Conservation (phyloP, 164 flowering plant genomes). For the Santalum album region DNA sequence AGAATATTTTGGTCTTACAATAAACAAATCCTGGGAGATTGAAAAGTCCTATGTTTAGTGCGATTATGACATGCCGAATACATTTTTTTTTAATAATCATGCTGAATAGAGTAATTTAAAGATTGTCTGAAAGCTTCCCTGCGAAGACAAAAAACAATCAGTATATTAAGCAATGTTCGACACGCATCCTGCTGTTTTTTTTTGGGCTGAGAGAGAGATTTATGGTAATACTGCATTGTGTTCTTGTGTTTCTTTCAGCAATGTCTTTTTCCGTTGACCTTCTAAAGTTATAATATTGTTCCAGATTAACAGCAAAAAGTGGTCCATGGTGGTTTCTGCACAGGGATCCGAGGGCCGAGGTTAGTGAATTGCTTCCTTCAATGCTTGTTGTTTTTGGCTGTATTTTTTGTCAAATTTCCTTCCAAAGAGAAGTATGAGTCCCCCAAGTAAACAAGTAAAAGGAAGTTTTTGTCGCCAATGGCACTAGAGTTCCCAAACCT, state of each 20-base stretch:
- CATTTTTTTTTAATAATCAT: too few relatives aligned
- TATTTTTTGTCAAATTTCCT: not conserved
- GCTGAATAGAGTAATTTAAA: too few relatives aligned
- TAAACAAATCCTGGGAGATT: not conserved
- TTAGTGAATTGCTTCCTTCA: not conserved
- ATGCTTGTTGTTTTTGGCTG: not conserved
- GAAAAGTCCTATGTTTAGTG: not conserved
- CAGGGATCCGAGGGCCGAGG: not conserved
- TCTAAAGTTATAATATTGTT: not conserved
- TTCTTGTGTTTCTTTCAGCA: not conserved
- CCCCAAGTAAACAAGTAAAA: too few relatives aligned
- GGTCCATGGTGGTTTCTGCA: not conserved
- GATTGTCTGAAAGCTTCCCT: too few relatives aligned
- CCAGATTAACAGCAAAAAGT: not conserved
- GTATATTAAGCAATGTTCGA: too few relatives aligned
- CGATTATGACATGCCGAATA: too few relatives aligned
- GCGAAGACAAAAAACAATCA: too few relatives aligned
- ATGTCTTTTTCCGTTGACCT: not conserved
- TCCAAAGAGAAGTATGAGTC: too few relatives aligned
- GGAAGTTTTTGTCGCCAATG: too few relatives aligned
- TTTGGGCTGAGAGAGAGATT: not conserved
- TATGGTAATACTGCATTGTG: not conserved
- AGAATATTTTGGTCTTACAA: not conserved
- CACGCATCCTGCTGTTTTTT: not conserved
- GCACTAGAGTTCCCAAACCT: too few relatives aligned